A percentile compares a stretch with the other conserved stretches of the same genome.
These are phyloP conservation scores for Metschnikowia corniflorae DNA, from an alignment of 805 yeast genomes.

Conservation along the genomic window DNA sequence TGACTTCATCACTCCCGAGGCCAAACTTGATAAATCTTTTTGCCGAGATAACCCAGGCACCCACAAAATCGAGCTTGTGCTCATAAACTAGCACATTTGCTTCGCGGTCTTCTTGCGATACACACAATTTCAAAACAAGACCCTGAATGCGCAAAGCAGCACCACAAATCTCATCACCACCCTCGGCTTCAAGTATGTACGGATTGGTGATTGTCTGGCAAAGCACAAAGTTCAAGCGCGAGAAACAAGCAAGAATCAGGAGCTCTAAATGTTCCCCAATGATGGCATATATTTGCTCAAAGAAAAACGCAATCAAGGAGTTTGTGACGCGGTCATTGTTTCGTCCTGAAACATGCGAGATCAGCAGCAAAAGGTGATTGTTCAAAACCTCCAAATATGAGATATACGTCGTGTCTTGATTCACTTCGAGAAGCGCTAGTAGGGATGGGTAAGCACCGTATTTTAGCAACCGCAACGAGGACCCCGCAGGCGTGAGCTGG, in stretches of 20 bases:
- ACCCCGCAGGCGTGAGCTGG: slow-evolving; percentile 22
- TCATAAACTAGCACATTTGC: slow-evolving; percentile 17
- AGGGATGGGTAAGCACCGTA: slow-evolving; percentile 23
- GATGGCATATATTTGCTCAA: slow-evolving; percentile 16
- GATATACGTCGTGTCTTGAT: slow-evolving; percentile 3
- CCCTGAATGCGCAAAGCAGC: slow-evolving; percentile 24
- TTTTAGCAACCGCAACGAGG: slow-evolving; percentile 20
- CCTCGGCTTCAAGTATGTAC: slow-evolving; percentile 21
- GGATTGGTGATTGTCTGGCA: slow-evolving; percentile 32
- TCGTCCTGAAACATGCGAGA: slow-evolving; percentile 22
- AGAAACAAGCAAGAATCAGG: slow-evolving; percentile 22
- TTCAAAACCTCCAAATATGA: slow-evolving; percentile 24
- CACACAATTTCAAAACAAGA: slow-evolving; percentile 15
- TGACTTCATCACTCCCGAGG: slow-evolving; percentile 8
- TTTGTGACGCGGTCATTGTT: slow-evolving; percentile 13
- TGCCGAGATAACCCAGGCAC: slow-evolving; percentile 30
- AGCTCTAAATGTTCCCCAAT: slow-evolving; percentile 10
- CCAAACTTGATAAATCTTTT: slow-evolving; percentile 10
- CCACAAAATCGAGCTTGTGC: slow-evolving; percentile 35
- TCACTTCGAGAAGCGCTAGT: slow-evolving; percentile 10
- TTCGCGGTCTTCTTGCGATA: slow-evolving; percentile 11
- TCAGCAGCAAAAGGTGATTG: slow-evolving; percentile 22
- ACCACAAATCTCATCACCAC: slow-evolving; percentile 15
- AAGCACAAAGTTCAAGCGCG: slow-evolving; percentile 28
- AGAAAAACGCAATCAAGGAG: slow-evolving; percentile 15